These are phyloP conservation scores for Xylaria nigripes DNA, from an alignment of 495 filamentous ascomycete species.

Conservation along the genomic window DNA sequence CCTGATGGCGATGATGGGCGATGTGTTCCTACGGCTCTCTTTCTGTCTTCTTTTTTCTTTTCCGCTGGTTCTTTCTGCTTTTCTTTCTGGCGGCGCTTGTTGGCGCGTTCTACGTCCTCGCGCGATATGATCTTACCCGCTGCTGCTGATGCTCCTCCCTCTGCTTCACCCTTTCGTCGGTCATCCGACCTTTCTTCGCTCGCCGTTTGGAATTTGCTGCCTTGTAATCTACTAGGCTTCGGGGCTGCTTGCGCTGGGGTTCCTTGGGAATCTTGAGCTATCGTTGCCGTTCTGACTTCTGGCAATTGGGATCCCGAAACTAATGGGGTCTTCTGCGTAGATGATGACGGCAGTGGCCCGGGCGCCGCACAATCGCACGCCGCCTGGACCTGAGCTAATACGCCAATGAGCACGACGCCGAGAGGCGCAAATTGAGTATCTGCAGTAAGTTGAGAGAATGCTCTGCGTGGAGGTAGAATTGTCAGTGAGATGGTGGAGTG, in stretches of 20 bases:
- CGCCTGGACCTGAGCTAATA: conserved; percentile 51
- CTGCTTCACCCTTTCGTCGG: background rate
- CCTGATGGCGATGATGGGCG: background rate
- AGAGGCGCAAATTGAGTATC: conserved; percentile 69
- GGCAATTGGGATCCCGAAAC: background rate
- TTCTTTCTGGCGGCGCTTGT: background rate
- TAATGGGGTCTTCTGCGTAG: background rate
- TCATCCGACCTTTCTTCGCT: background rate
- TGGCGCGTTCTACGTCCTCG: conserved; percentile 6
- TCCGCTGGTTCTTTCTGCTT: background rate
- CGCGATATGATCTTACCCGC: conserved; percentile 11
- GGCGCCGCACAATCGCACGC: conserved; percentile 24
- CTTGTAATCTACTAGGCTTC: too few species aligned
- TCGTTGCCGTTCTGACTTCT: background rate
- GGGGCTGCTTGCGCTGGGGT: background rate
- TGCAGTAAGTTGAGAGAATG: conserved; percentile 61
- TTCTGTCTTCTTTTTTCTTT: background rate
- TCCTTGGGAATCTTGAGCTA: background rate
- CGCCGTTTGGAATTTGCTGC: background rate
- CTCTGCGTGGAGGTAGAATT: conserved; percentile 23
- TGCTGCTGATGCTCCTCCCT: background rate
- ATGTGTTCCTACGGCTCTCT: conserved; percentile 11
- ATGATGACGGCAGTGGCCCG: background rate
- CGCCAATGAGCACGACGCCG: conserved; percentile 65
- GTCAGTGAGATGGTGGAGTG: too few species aligned